Conservation (phyloP, 352 stramenopile genomes). For the Pythium coloratum region DNA sequence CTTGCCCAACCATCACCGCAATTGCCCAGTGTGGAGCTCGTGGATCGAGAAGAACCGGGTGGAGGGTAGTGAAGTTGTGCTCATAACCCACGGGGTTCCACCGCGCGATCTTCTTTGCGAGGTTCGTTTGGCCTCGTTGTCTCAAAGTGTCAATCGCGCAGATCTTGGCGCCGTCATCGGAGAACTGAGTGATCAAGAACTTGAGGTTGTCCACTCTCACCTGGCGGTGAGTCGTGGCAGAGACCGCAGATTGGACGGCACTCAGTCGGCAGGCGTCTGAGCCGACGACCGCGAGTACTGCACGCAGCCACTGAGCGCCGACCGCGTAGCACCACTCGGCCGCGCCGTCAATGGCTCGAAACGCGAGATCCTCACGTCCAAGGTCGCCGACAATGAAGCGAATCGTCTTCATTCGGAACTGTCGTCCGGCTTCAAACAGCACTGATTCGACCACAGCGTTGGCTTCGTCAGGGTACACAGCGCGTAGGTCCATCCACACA, state of each 20-base stretch:
- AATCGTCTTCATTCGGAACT: not conserved
- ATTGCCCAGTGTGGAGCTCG: not conserved
- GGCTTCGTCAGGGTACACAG: not conserved
- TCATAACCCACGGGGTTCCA: not conserved
- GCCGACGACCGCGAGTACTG: not conserved
- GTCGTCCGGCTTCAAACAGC: not conserved
- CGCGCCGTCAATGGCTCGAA: not conserved
- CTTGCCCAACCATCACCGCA: not conserved
- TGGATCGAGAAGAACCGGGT: not conserved
- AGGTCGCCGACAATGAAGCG: not conserved
- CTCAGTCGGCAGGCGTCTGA: not conserved
- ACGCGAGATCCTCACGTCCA: not conserved
- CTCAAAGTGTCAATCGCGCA: not conserved
- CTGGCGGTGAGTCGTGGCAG: not conserved
- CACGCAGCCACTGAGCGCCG: not conserved
- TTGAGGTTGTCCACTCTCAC: not conserved
- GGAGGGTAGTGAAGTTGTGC: not conserved
- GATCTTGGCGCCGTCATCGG: not conserved
- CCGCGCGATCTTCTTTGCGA: not conserved
- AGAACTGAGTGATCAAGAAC: not conserved
- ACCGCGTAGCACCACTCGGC: not conserved
- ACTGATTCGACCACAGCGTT: not conserved
- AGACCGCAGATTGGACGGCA: not conserved
- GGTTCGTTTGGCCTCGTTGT: too few relatives aligned
- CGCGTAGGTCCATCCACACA: not conserved